Evolutionary conservation across 257 asterid species (phyloP).

Genomic region (Ilex asprella): DNA sequence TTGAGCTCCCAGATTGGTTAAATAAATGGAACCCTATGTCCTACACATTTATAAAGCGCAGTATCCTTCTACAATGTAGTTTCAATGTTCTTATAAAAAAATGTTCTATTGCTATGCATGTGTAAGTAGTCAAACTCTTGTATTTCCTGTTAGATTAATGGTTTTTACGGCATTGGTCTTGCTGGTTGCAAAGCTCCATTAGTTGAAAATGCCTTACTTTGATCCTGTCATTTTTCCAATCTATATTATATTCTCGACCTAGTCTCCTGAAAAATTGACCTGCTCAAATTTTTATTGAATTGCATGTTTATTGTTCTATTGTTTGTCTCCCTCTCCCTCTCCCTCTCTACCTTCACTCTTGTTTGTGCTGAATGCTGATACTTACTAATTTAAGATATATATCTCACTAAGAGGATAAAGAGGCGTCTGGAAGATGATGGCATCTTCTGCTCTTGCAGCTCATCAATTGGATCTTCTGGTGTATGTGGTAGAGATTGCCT

Average conservation of each 20-base stretch:
- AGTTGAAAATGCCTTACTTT: background rate
- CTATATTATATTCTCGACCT: background rate
- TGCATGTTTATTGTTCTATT: slow-evolving; percentile 2
- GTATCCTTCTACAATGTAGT: slow-evolving; percentile 51
- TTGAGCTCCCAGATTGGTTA: slow-evolving; percentile 81
- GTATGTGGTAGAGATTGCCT: slow-evolving; percentile 84
- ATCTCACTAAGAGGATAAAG: slow-evolving; percentile 73
- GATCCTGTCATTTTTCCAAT: background rate
- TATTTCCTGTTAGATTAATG: background rate
- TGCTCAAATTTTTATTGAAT: background rate
- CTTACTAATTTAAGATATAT: slow-evolving; percentile 61
- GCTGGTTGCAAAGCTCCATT: background rate
- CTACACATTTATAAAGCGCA: slow-evolving; percentile 69
- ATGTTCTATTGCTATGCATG: slow-evolving; percentile 4
- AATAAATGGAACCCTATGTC: slow-evolving; percentile 57
- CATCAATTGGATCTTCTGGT: slow-evolving; percentile 55
- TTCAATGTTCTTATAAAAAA: background rate
- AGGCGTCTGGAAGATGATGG: slow-evolving; percentile 84
- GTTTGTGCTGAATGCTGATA: slow-evolving; percentile 6
- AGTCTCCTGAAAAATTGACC: background rate
- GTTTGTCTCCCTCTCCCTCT: slow-evolving; percentile 1
- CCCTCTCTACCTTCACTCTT: slow-evolving; percentile 8
- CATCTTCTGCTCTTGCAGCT: slow-evolving; percentile 79
- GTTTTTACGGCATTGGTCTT: background rate
- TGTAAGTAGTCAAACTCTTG: background rate